Base-by-base conservation (phyloP, 441 rosid species). In the Adansonia gregorii region DNA sequence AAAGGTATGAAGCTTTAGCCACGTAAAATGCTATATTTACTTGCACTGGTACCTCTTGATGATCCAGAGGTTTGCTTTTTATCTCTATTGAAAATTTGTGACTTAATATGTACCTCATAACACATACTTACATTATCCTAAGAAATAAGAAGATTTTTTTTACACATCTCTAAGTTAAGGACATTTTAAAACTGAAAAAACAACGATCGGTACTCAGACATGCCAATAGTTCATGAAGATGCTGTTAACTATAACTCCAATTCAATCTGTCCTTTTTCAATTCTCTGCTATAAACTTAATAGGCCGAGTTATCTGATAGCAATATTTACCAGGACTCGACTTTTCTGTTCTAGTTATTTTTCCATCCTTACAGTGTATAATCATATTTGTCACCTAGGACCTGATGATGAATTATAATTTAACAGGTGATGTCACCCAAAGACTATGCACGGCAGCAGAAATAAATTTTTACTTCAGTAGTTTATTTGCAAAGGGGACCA, bases 401-500 rank as follows among this genome's bases (percentile, higher is more conserved):
- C 78, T 79, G 20, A 75, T 63, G 41, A 78, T 52, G 51, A 19
- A 60, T 70, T 55, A 27, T 43, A 20, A 15, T 81, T 83, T 81
- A 63, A 67, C 82, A 89, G 94, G 91, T 76, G 92, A 88, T 61
- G 35, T 89, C 14, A 83, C 91, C 74, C 61, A 70, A 20, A 80
- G 91, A 78, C 66, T 90, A 78, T 90, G 94, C 83, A 82, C 90
- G 48, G 89, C 88, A 60, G 89, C 89, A 70, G 94, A 90, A 75
- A 84, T 90, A 79, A 84, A 82, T 63, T 87, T 87, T 67, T 90
- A 88, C 84, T 87, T 89, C 74, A 75, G 8, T 71, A 86, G 83
- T 78, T 87, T 90, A 79, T 78, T 81, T 49, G 74, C 65, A 22
- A 79, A 79, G 39, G 90, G 86, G 58, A 56, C 75, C 73, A 66